These are phyloP conservation scores for Blastobotrys aristatus DNA, from an alignment of 1,139 yeast genomes.

Conservation along the genomic window DNA sequence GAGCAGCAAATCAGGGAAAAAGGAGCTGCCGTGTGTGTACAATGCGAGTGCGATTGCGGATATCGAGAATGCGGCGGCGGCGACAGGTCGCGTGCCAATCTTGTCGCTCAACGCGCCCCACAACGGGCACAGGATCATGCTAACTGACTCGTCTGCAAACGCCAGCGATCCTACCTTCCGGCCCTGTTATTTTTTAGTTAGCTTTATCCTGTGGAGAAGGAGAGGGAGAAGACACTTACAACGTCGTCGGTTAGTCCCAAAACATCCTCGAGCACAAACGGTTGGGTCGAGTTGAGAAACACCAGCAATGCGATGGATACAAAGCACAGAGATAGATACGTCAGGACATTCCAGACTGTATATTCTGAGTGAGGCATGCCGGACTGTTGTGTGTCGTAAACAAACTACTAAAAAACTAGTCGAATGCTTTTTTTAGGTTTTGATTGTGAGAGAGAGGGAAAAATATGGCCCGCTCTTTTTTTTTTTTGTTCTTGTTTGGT, in stretches of 20 bases:
- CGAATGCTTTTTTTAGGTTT: no score
- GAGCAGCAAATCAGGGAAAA: constrained; percentile 48
- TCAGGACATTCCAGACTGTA: constrained; percentile 18
- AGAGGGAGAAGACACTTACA: constrained; percentile 17
- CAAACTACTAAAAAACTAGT: no score
- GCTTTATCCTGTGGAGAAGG: not conserved
- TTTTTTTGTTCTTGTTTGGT: no score
- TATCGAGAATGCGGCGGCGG: constrained; percentile 44
- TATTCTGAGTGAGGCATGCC: constrained; percentile 6
- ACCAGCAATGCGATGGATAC: constrained; percentile 57
- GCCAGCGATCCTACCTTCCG: constrained; percentile 56
- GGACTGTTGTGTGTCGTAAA: no score
- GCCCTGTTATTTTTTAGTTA: constrained; percentile 35
- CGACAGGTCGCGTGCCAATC: constrained; percentile 52
- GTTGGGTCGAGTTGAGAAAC: constrained; percentile 63
- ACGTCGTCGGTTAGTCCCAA: constrained; percentile 44
- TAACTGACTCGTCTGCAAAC: constrained; percentile 55
- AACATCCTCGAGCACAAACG: constrained; percentile 57
- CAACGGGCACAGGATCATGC: constrained; percentile 54
- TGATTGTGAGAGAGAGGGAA: no score
- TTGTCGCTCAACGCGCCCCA: constrained; percentile 62
- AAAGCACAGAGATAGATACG: constrained; percentile 39
- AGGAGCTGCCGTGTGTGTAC: constrained; percentile 43
- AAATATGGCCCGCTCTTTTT: no score
- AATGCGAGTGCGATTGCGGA: constrained; percentile 46